A percentile compares a stretch with the other conserved stretches of the same genome.
Conservation (phyloP, 2,329 filamentous ascomycete genomes). For the Cladosporium sp. region DNA sequence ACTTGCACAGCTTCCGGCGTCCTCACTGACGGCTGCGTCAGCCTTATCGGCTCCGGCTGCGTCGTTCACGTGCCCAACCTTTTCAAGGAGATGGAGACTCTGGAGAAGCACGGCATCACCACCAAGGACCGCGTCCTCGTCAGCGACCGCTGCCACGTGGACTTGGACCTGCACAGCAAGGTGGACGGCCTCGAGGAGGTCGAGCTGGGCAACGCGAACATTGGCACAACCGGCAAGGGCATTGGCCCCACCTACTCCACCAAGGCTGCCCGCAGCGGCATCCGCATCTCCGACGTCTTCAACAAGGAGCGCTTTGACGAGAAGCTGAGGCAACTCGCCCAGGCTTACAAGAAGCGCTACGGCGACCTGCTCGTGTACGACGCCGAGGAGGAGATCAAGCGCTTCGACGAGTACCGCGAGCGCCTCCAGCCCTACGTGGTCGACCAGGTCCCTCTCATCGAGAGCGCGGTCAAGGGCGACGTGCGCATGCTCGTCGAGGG, state of each 20-base stretch:
- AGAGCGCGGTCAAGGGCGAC: slow-evolving; percentile 55
- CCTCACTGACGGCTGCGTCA: slow-evolving; percentile 65
- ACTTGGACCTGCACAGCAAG: slow-evolving; percentile 61
- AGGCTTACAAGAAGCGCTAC: slow-evolving; percentile 64
- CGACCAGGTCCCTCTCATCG: slow-evolving; percentile 64
- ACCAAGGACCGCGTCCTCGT: slow-evolving; percentile 59
- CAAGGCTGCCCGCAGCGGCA: slow-evolving; percentile 62
- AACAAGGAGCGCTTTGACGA: slow-evolving; percentile 61
- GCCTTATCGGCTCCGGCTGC: slow-evolving; percentile 64
- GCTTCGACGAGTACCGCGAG: slow-evolving; percentile 56
- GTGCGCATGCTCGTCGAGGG: slow-evolving; percentile 65
- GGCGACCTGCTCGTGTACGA: slow-evolving; percentile 65
- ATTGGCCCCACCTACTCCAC: slow-evolving; percentile 57
- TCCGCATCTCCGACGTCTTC: slow-evolving; percentile 65
- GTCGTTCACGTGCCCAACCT: slow-evolving; percentile 66
- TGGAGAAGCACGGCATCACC: slow-evolving; percentile 59
- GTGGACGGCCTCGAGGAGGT: slow-evolving; percentile 64
- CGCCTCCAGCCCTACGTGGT: slow-evolving; percentile 59
- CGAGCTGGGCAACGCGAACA: slow-evolving; percentile 47
- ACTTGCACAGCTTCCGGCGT: slow-evolving; percentile 66
- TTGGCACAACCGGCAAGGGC: slow-evolving; percentile 48
- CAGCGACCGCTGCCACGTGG: slow-evolving; percentile 59
- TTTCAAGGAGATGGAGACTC: slow-evolving; percentile 60
- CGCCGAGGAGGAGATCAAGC: slow-evolving; percentile 63
- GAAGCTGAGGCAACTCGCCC: slow-evolving; percentile 59